phyloP scores from a whole-genome alignment of 164 flowering plant species.

The Stephania yunnanensis region DNA sequence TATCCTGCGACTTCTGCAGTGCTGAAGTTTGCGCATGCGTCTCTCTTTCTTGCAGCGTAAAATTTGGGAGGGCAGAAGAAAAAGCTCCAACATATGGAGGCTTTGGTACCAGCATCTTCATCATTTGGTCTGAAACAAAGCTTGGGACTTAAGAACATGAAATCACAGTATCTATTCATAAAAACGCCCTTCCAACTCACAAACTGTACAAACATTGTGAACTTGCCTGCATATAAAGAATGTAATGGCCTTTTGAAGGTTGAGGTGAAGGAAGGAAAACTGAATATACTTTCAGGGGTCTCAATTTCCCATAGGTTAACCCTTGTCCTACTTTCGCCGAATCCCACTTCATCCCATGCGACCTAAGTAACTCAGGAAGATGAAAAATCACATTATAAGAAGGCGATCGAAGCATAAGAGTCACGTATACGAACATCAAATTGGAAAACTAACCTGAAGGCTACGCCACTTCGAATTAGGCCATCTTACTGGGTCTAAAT shows the following conservation, averaged over 20 bases:
- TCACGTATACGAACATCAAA: background rate
- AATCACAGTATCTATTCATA: background rate
- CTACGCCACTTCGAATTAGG: slow-evolving; percentile 95
- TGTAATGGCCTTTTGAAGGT: slow-evolving; percentile 67
- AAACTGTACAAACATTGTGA: background rate
- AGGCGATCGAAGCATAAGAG: background rate
- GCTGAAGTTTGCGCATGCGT: slow-evolving; percentile 17
- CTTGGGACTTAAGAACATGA: slow-evolving; percentile 33
- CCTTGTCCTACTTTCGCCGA: slow-evolving; percentile 69
- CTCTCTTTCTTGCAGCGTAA: slow-evolving; percentile 23
- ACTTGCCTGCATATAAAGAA: slow-evolving; percentile 53
- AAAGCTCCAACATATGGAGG: slow-evolving; percentile 37
- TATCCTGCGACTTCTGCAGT: slow-evolving; percentile 30
- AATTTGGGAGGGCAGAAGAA: slow-evolving; percentile 30
- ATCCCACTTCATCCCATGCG: slow-evolving; percentile 97
- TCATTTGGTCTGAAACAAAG: slow-evolving; percentile 53
- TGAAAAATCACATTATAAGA: background rate
- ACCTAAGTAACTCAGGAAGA: slow-evolving; percentile 43
- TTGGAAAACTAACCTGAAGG: slow-evolving; percentile 56
- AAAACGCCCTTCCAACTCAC: background rate
- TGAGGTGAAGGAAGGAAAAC: slow-evolving; percentile 77
- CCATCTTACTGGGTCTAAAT: slow-evolving; percentile 90
- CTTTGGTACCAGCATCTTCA: slow-evolving; percentile 55
- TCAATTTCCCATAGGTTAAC: slow-evolving; percentile 96
- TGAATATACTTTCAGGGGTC: slow-evolving; percentile 85